Percentiles rank a stretch among this genome's conserved stretches.
Conservation (phyloP, 306 rosid species). For the Cicer bijugum region DNA sequence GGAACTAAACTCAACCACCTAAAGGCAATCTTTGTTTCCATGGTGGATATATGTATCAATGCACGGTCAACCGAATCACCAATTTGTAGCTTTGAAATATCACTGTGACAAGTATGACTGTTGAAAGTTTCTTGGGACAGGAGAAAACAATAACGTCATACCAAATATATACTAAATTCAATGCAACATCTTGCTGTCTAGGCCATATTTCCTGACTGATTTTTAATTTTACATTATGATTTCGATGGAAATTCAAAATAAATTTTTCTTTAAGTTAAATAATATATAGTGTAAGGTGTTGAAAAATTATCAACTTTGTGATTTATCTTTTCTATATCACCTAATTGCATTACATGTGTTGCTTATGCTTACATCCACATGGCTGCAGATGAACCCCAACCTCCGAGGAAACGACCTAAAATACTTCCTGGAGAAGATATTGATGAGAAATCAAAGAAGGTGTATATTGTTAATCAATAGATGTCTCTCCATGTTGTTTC, state of each 20-base stretch:
- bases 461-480: constrained; percentile 31
- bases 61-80: too few relatives aligned
- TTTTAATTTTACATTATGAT: constrained; percentile 26
- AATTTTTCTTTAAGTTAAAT: neutral
- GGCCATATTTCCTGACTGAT: constrained; percentile 4
- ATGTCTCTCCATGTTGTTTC: constrained; percentile 13
- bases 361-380: constrained; percentile 45
- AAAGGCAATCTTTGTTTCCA: too few relatives aligned
- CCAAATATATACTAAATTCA: neutral
- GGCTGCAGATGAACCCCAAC: constrained; percentile 66
- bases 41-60: too few relatives aligned
- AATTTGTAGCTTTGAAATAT: too few relatives aligned
- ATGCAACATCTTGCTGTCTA: constrained; percentile 13
- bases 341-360: constrained; percentile 29
- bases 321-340: constrained; percentile 33
- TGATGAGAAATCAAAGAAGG: constrained; percentile 91
- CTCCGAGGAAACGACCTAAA: constrained; percentile 68
- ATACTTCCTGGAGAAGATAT: constrained; percentile 78
- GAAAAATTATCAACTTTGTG: constrained; percentile 21
- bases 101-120: too few relatives aligned
- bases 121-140: too few relatives aligned
- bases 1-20: constrained; percentile 20
- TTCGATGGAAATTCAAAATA: constrained; percentile 11
- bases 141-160: too few relatives aligned
- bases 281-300: neutral